A percentile compares a stretch with the other conserved stretches of the same genome.
Conservation (phyloP, 768 basidiomycete species). For the Rhodotorula paludigena region DNA sequence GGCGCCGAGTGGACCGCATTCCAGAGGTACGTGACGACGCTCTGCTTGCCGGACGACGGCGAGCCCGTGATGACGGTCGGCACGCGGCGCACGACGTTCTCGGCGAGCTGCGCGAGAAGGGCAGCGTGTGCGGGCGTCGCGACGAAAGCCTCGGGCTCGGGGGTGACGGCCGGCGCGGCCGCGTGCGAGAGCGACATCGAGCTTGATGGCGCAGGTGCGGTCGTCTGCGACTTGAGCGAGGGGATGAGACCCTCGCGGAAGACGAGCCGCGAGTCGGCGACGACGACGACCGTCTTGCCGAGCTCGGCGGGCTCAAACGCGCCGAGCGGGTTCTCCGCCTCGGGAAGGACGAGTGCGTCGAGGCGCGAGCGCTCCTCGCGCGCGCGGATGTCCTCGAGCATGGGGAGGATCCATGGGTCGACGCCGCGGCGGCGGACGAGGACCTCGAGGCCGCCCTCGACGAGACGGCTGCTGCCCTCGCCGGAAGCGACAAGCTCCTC, state of each 20-base stretch:
- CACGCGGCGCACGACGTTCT: conserved; percentile 61
- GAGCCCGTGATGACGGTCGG: conserved; percentile 79
- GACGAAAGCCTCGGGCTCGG: conserved; percentile 49
- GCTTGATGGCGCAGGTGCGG: conserved; percentile 49
- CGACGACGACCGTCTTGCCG: conserved; percentile 55
- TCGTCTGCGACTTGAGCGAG: conserved; percentile 34
- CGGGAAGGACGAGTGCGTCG: neutral
- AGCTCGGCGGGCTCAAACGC: conserved; percentile 46
- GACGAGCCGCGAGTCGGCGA: conserved; percentile 65
- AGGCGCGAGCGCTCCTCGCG: conserved; percentile 51
- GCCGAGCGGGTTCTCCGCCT: conserved; percentile 44
- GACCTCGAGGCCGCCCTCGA: conserved; percentile 56
- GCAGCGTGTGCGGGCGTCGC: conserved; percentile 59
- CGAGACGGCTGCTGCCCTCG: conserved; percentile 41
- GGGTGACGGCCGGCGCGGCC: conserved; percentile 13
- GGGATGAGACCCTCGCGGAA: conserved; percentile 52
- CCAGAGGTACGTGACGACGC: conserved; percentile 72
- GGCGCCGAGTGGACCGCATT: conserved; percentile 57
- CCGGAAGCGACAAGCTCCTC: conserved; percentile 3
- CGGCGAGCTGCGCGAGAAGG: conserved; percentile 61
- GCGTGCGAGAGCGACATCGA: conserved; percentile 26
- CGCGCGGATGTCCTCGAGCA: conserved; percentile 63
- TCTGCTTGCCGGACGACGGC: conserved; percentile 81
- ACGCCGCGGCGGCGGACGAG: conserved; percentile 51
- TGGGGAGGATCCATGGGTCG: conserved; percentile 79